Evolutionary conservation across 2,329 filamentous ascomycete species (phyloP), one percentile per base, ranked within the genome.

Genomic region (Salinomyces thailandicus): DNA sequence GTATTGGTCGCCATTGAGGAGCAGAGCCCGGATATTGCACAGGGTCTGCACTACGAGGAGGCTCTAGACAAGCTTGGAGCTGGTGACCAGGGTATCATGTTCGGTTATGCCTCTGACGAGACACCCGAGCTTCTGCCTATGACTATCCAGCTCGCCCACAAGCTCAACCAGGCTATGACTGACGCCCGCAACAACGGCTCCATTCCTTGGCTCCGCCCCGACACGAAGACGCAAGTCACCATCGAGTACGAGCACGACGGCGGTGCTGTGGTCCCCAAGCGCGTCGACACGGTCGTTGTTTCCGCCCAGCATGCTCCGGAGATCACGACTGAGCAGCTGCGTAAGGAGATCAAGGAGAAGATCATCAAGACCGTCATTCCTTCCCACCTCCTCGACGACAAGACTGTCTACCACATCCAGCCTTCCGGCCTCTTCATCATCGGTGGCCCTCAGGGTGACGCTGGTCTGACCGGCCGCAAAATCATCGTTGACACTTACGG

Each of bases 81-180:
- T 47, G 91, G 91, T 81, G 91, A 98, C 70, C 91, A 98, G 75
- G 91, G 91, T 75, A 95, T 98, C 75, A 98, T 98, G 91, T 98
- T 98, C 69, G 91, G 91, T 58, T 98, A 98, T 76, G 91, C 91
- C 66, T 94, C 91, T 58, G 91, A 98, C 60, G 91, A 98, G 77
- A 96, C 91, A 57, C 87, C 89, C 45, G 91, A 98, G 73, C 77
- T 93, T 55, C 84, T 96, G 63, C 91, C 91, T 51, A 74, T 98
- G 59, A 96, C 89, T 58, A 75, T 96, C 54, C 77, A 89, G 58
- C 79, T 96, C 60, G 82, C 91, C 59, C 91, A 98, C 79, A 86
- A 87, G 75, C 84, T 98, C 56, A 98, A 98, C 72, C 75, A 80
- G 61, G 85, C 85, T 65, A 93, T 98, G 87, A 83, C 79, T 48